Evolutionary conservation across 2,329 filamentous ascomycete species (phyloP).

Genomic region (Hypoxylon sp.): DNA sequence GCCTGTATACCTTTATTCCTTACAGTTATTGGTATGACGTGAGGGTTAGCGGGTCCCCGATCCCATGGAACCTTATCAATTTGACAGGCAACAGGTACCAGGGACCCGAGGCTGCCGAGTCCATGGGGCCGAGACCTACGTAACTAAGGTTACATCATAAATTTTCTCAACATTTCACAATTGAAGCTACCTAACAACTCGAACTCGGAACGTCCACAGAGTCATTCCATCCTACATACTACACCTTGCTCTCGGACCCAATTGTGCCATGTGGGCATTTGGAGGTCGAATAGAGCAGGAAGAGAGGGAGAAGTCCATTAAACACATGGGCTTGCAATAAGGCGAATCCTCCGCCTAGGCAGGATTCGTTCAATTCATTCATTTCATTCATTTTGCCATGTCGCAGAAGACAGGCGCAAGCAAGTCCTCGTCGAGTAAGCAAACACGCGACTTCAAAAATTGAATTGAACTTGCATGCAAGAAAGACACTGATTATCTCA

Average conservation of each 20-base stretch:
- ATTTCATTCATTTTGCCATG: constrained; percentile 39
- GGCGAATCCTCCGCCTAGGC: constrained; percentile 35
- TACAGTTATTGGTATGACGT: constrained; percentile 9
- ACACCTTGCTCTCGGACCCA: neutral
- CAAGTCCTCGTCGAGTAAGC: constrained; percentile 50
- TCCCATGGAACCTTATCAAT: constrained; percentile 6
- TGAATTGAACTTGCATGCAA: neutral
- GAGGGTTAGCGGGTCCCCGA: constrained; percentile 7
- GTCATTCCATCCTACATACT: too few relatives aligned
- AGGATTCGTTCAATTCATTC: constrained; percentile 38
- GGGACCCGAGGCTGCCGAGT: constrained; percentile 1
- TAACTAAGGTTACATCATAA: constrained; percentile 5
- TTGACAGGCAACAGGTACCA: neutral
- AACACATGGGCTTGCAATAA: constrained; percentile 41
- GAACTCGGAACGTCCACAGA: neutral
- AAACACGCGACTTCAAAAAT: constrained; percentile 7
- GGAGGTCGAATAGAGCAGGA: constrained; percentile 20
- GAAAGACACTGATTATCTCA: constrained; percentile 12
- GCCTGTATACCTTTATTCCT: neutral
- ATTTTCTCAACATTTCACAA: neutral
- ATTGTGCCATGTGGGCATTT: constrained; percentile 16
- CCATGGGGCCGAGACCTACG: constrained; percentile 1
- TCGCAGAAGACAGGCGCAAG: constrained; percentile 38
- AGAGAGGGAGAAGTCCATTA: constrained; percentile 20
- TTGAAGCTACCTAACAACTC: neutral